Evolutionary conservation across 257 asterid genomes (phyloP), one percentile per base, ranked within the genome.

Genomic region (Ilex aquifolium): DNA sequence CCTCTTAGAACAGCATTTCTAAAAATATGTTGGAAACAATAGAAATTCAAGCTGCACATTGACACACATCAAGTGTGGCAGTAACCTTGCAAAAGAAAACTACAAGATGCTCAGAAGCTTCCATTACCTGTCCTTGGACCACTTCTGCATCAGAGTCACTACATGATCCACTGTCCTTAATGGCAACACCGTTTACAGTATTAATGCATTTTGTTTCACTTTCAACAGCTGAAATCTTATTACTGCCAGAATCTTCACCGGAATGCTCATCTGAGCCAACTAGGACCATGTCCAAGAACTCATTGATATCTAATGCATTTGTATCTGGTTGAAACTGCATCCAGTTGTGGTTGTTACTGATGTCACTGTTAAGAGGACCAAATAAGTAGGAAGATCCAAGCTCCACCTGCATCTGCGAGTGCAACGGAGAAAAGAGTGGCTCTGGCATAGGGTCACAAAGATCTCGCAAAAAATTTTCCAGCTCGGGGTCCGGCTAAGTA

Each of bases 121-220:
- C 57, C 15, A 10, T n/a, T 76, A 85, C 97, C 91, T 67, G 84
- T 53, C 40, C 61, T 58, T 79, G 82, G 39, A 77, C 73, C 62
- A 79, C 86, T 75, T 80, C 90, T 6, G 76, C 80, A 64, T 84
- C 97, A 6, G 95, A 88, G 70, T 82, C 95, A 59, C 85, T 65
- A 64, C 78, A 67, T 27, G 83, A 80, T 74, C 72, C 74, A 64
- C 78, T 66, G 17, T 64, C 76, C 67, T 70, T 71, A 8, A 56
- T 59, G 17, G 42, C 32, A 16, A 36, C 66, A 40, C 54, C 10
- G 1, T n/a, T 1, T 49, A 49, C 2, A 15, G 5, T 4, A 49
- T 49, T 49, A 49, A 49, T 49, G 10, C 14, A 49, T 12, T 49
- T 49, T 1, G 54, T 49, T 12, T n/a, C 54, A 65, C 42, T 51